Evolutionary conservation across 169 alveolate genomes (phyloP), one percentile per base, ranked within the genome.

Genomic region (Plasmodium berghei): DNA sequence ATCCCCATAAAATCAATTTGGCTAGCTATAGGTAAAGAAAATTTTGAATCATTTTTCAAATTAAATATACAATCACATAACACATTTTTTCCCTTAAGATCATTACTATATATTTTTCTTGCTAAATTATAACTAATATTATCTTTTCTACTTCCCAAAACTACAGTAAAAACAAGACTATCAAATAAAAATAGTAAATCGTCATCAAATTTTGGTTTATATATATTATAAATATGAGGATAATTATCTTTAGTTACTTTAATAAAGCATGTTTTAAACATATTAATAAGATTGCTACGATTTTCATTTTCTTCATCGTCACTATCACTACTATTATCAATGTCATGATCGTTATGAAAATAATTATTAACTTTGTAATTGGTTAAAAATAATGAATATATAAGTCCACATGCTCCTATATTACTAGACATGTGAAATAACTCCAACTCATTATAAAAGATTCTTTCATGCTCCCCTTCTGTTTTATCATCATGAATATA

Each of bases 21-120:
- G 70, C 94, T 92, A 67, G 91, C 93, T 34, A 88, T 63, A 12
- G 96, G 96, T 14, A 93, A 48, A 26, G 94, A 89, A 69, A 93
- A 93, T 14, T 42, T 58, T 10, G 90, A 87, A 52, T 86, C 52
- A n/a, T 64, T 28, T 48, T 93, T 93, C 52, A 87, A 72, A 67
- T 85, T 64, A 73, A 87, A 92, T 56, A 93, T 72, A 20, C 95
- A 94, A 28, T 93, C 95, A 59, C 94, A 93, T 48, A 93, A 56
- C 12, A 91, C 95, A 28, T 89, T 94, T 69, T 89, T 93, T 12
- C 96, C 96, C 87, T 93, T 93, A 8, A 85, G 70, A 86, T 93
- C 96, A 72, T 93, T 93, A 22, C 94, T 92, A 61, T 93, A 93
- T 72, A 91, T 58, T 64, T 93, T 93, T 70, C 93, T 89, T 55